Evolutionary conservation across 1,284 basidiomycete genomes (phyloP).

Genomic region (Trichosporon inkin): DNA sequence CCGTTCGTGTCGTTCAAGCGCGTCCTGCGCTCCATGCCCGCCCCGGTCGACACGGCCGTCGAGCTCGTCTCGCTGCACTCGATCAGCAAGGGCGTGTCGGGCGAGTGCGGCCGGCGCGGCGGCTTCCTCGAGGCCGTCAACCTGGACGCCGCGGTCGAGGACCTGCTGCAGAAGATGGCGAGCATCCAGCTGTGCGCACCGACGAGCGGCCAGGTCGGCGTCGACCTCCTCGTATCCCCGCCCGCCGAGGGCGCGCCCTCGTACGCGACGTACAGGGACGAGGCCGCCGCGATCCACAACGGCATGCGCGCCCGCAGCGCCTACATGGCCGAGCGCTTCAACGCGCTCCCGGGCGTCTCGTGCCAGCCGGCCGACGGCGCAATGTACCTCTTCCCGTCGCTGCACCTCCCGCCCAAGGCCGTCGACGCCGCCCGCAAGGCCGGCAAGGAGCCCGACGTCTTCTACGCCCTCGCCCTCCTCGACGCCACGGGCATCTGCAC

Average conservation of each 20-base stretch:
- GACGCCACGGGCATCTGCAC: constrained; percentile 82
- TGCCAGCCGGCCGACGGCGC: constrained; percentile 78
- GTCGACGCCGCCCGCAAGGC: constrained; percentile 62
- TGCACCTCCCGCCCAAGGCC: constrained; percentile 65
- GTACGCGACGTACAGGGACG: constrained; percentile 68
- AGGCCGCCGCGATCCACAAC: constrained; percentile 68
- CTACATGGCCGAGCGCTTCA: constrained; percentile 67
- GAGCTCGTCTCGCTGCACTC: constrained; percentile 87
- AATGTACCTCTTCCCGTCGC: constrained; percentile 72
- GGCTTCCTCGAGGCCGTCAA: constrained; percentile 87
- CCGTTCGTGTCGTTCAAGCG: constrained; percentile 87
- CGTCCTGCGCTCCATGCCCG: constrained; percentile 61
- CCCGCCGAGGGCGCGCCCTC: constrained; percentile 67
- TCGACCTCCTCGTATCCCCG: constrained; percentile 79
- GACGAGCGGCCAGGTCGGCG: constrained; percentile 69
- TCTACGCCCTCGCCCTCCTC: constrained; percentile 73
- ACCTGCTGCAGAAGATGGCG: constrained; percentile 85
- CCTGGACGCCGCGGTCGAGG: constrained; percentile 65
- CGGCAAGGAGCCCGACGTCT: constrained; percentile 72
- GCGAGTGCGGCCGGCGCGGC: constrained; percentile 87
- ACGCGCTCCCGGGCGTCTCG: constrained; percentile 68
- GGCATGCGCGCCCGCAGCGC: constrained; percentile 64
- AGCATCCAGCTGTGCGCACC: constrained; percentile 79
- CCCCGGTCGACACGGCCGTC: constrained; percentile 48
- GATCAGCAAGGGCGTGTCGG: constrained; percentile 83